phyloP scores from a whole-genome alignment of 139 green algal species.

The Prasinococcaceae sp. region DNA sequence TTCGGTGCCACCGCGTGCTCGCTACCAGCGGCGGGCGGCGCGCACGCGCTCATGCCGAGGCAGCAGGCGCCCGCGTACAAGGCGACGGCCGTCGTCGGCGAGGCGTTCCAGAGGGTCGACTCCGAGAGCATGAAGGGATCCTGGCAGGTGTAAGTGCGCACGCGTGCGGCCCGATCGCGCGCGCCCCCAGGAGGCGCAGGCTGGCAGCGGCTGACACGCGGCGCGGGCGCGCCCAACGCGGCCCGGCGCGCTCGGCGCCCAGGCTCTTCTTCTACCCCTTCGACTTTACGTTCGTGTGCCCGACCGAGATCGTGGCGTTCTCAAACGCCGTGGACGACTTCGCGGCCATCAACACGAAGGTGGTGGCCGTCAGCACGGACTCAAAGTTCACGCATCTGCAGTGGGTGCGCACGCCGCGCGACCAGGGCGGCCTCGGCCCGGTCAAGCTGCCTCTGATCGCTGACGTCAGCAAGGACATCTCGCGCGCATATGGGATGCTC shows the following conservation, averaged over 20 bases:
- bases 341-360: constrained; percentile 14
- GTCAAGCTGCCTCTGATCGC: constrained; percentile 30
- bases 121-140: constrained; percentile 6
- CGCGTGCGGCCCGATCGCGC: not conserved
- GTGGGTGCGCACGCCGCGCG: constrained; percentile 28
- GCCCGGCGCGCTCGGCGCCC: constrained; percentile 1
- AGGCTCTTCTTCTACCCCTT: constrained; percentile 13
- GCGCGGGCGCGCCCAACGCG: constrained; percentile 10
- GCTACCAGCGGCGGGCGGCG: too few relatives aligned
- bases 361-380: constrained; percentile 27
- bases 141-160: constrained; percentile 16
- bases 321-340: not conserved
- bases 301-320: constrained; percentile 11
- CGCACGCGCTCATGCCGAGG: too few relatives aligned
- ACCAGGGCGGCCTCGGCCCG: constrained; percentile 32
- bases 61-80: too few relatives aligned
- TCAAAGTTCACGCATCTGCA: constrained; percentile 29
- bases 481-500: constrained; percentile 30
- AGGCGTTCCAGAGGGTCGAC: too few relatives aligned
- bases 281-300: constrained; percentile 18
- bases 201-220: not conserved
- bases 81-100: too few relatives aligned
- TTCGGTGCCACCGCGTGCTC: too few relatives aligned
- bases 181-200: constrained; percentile 2
- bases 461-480: constrained; percentile 37